phyloP scores from a whole-genome alignment of 2,329 filamentous ascomycete species.

The Botryotinia calthae region DNA sequence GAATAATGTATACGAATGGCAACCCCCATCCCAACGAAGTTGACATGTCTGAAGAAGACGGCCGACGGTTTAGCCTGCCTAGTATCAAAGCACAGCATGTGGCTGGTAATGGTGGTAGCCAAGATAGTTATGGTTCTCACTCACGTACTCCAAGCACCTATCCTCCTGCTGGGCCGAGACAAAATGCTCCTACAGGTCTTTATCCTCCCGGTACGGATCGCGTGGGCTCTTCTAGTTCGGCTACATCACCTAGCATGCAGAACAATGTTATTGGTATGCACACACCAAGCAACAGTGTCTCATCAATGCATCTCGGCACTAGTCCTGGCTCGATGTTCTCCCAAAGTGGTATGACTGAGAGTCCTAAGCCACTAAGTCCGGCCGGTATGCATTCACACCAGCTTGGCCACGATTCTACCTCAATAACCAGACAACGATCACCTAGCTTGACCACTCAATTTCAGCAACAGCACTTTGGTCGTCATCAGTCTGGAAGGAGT shows the following conservation, averaged over 20 bases:
- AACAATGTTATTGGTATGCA: conserved; percentile 42
- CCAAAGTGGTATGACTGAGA: conserved; percentile 75
- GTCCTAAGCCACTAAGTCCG: conserved; percentile 78
- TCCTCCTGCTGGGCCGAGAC: conserved; percentile 61
- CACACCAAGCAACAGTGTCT: conserved; percentile 50
- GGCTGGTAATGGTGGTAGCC: conserved; percentile 43
- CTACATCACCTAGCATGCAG: conserved; percentile 51
- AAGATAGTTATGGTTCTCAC: conserved; percentile 49
- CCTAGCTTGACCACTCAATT: conserved; percentile 65
- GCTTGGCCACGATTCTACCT: conserved; percentile 52
- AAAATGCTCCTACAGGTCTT: conserved; percentile 49
- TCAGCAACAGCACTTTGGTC: conserved; percentile 61
- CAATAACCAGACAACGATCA: conserved; percentile 57
- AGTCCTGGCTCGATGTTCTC: conserved; percentile 58
- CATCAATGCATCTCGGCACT: conserved; percentile 48
- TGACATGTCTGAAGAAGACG: conserved; percentile 58
- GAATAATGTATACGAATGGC: conserved; percentile 48
- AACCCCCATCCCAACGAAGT: conserved; percentile 56
- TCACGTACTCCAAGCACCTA: conserved; percentile 73
- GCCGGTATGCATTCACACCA: conserved; percentile 48
- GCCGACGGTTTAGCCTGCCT: conserved; percentile 67
- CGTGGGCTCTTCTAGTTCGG: conserved; percentile 49
- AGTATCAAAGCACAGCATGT: conserved; percentile 72
- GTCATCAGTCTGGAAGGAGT: conserved; percentile 56
- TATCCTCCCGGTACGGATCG: conserved; percentile 62